Conservation (phyloP, 306 rosid species). For the Glycyrrhiza uralensis region DNA sequence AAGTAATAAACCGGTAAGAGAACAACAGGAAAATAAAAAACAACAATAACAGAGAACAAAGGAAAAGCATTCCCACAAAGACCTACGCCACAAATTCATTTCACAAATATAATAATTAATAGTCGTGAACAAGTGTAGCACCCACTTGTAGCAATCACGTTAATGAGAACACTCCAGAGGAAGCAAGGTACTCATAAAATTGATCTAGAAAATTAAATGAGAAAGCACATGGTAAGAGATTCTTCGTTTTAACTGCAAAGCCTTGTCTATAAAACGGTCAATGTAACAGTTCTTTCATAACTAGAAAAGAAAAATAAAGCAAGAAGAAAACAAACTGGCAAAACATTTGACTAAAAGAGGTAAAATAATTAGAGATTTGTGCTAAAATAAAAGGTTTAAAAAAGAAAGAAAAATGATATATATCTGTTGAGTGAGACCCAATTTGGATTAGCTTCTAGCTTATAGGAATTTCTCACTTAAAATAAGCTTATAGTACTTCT, state of each 20-base stretch:
- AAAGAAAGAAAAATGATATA: too few species aligned
- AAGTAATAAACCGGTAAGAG: background rate
- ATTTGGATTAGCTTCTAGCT: too few species aligned
- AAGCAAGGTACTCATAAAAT: background rate
- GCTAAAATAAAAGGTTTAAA: background rate
- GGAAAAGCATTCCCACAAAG: background rate
- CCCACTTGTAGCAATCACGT: background rate
- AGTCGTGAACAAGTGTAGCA: background rate
- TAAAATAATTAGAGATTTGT: background rate
- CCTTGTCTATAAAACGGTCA: background rate
- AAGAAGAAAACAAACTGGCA: background rate
- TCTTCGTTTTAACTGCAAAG: background rate
- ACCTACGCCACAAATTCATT: background rate
- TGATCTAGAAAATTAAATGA: background rate
- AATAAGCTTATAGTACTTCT: too few species aligned
- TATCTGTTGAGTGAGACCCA: too few species aligned
- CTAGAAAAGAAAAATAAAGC: background rate
- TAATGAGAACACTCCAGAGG: background rate
- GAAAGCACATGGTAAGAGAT: conserved; percentile 4
- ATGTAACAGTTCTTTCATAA: background rate
- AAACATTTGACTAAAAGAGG: background rate
- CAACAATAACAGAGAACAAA: background rate
- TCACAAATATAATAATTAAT: background rate
- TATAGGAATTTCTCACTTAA: too few species aligned
- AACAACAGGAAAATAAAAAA: background rate